Evolutionary conservation across 108 stramenopile genomes (phyloP), one percentile per base, ranked within the genome.

Genomic region (Skeletonema potamos): DNA sequence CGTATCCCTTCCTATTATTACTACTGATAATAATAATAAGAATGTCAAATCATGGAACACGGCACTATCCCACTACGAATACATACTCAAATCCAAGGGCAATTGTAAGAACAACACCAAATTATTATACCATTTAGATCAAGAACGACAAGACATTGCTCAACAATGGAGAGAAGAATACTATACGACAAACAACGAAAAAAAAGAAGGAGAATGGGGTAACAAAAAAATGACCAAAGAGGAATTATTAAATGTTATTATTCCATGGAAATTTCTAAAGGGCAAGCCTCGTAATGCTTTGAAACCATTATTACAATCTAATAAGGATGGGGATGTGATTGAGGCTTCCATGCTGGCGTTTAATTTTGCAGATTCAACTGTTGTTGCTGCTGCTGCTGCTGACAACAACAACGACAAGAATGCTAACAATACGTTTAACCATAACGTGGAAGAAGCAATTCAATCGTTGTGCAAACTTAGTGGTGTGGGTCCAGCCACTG

Each of bases 221-320:
- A 20, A 15, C 44, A 46, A 15, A 0, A 46, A 18, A 32, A 59
- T 89, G 27, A 81, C 92, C 18, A 86, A 85, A 56, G 75, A 79
- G 18, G 82, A 93, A 10, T 70, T 93, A 10, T 22, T 87, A 48
- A 61, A 73, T 12, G 54, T 79, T 12, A 72, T 90, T 4, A 82
- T 93, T 18, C 46, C 73, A 44, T 93, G 92, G 92, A 93, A 93
- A 72, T 89, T 90, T 77, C n/a, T 43, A 44, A 90, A 89, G 46
- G 92, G 92, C 4, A 90, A 93, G 58, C 77, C 85, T 9, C 86
- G 92, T 0, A 74, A 78, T 64, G 82, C 83, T 9, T 62, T 89
- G 32, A 62, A 70, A 55, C 81, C 77, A 57, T 51, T 76, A 17
- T 58, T 90, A 1, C 56, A 68, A 30, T 72, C 85, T 26, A 93